A percentile compares a stretch with the other conserved stretches of the same genome.
Evolutionary conservation across 257 asterid genomes (phyloP).

Genomic region (Avicennia marina): DNA sequence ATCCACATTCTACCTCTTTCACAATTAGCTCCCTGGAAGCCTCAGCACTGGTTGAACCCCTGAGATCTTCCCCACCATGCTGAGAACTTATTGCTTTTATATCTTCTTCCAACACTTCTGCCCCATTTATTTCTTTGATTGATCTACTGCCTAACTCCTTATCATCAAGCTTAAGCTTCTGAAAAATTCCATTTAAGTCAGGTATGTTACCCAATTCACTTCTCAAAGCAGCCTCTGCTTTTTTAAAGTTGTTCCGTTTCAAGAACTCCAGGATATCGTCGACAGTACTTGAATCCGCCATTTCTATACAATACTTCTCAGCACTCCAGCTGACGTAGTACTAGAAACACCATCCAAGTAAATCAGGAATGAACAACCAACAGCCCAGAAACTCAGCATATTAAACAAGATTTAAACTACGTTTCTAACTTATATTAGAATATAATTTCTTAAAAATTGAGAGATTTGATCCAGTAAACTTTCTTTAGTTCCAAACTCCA

Average conservation of each 20-base stretch:
- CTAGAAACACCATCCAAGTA: too few relatives aligned
- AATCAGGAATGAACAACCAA: too few relatives aligned
- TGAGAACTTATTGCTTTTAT: constrained; percentile 22
- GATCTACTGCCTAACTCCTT: constrained; percentile 40
- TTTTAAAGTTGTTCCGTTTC: constrained; percentile 60
- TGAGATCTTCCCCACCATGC: constrained; percentile 30
- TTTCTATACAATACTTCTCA: too few relatives aligned
- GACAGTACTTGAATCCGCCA: constrained; percentile 76
- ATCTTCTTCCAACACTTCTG: constrained; percentile 28
- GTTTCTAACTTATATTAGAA: too few relatives aligned
- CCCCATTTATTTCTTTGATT: constrained; percentile 43
- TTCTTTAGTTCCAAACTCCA: too few relatives aligned
- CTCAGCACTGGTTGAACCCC: constrained; percentile 34
- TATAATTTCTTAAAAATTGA: too few relatives aligned
- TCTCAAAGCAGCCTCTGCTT: constrained; percentile 86
- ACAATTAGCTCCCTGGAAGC: constrained; percentile 71
- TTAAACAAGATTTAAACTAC: too few relatives aligned
- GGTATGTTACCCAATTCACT: constrained; percentile 66
- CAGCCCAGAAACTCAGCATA: too few relatives aligned
- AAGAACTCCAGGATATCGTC: constrained; percentile 73
- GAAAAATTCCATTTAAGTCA: constrained; percentile 55
- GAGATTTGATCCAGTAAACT: too few relatives aligned
- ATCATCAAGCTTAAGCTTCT: constrained; percentile 57
- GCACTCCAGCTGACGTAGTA: too few relatives aligned
- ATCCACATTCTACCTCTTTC: constrained; percentile 81